phyloP scores from a whole-genome alignment of 2,329 filamentous ascomycete species.

The Ustulina deusta region DNA sequence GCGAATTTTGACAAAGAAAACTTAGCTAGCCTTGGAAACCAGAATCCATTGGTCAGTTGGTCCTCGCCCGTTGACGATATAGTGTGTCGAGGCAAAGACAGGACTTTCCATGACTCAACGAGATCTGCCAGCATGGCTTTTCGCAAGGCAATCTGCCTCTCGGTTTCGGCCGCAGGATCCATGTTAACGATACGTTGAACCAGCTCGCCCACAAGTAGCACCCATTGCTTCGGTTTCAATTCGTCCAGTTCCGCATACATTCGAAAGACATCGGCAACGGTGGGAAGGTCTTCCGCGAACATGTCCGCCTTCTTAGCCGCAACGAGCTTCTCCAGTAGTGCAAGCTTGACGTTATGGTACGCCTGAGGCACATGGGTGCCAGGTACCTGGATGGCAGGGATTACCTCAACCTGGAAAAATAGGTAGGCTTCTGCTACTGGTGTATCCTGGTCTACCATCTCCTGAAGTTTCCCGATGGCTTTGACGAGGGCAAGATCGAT shows the following conservation, averaged over 20 bases:
- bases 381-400: constrained; percentile 47
- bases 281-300: constrained; percentile 50
- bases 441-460: constrained; percentile 51
- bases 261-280: constrained; percentile 55
- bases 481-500: constrained; percentile 42
- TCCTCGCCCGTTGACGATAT: constrained; percentile 29
- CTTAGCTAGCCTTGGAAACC: constrained; percentile 48
- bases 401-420: constrained; percentile 47
- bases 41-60: constrained; percentile 46
- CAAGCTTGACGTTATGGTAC: constrained; percentile 48
- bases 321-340: constrained; percentile 51
- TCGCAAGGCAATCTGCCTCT: constrained; percentile 48
- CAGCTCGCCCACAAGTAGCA: constrained; percentile 51
- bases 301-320: constrained; percentile 52
- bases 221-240: constrained; percentile 53
- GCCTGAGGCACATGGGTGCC: constrained; percentile 48
- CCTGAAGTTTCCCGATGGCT: constrained; percentile 45
- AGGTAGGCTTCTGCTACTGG: constrained; percentile 42
- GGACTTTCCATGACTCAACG: constrained; percentile 56
- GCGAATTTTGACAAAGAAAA: constrained; percentile 39
- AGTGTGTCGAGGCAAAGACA: constrained; percentile 50
- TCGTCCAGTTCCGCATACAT: constrained; percentile 53
- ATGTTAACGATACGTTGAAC: constrained; percentile 49
- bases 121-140: constrained; percentile 55
- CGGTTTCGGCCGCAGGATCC: constrained; percentile 45